Evolutionary conservation across 2,329 filamentous ascomycete genomes (phyloP).

Genomic region (Delphinella strobiligena): DNA sequence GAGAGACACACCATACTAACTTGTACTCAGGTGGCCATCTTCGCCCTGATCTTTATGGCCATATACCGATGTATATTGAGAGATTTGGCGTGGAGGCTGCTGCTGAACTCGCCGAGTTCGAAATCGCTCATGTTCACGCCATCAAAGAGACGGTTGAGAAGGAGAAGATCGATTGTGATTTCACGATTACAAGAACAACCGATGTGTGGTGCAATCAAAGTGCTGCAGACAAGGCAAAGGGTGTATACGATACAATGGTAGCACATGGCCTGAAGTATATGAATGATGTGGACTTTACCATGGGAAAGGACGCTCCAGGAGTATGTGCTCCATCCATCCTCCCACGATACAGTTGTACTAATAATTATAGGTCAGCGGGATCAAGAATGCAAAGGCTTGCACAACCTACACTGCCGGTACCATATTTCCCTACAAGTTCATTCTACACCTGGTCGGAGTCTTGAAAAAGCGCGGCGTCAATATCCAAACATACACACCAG

Average conservation of each 20-base stretch:
- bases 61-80: conserved; percentile 16
- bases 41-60: conserved; percentile 30
- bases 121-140: conserved; percentile 26
- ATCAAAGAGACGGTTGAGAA: conserved; percentile 28
- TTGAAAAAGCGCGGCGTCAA: conserved; percentile 44
- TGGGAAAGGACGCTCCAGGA: conserved; percentile 9
- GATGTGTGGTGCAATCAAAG: conserved; percentile 26
- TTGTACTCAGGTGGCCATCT: conserved; percentile 27
- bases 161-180: conserved; percentile 33
- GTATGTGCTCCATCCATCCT: conserved; percentile 1
- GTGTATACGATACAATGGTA: conserved; percentile 18
- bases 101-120: conserved; percentile 18
- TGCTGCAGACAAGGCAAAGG: conserved; percentile 21
- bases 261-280: conserved; percentile 16
- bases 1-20: background rate
- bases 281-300: conserved; percentile 15
- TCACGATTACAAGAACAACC: conserved; percentile 25
- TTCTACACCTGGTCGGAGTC: conserved; percentile 56
- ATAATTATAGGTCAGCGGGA: conserved; percentile 10
- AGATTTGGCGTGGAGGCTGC: conserved; percentile 21
- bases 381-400: conserved; percentile 25
- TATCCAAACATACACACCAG: conserved; percentile 61
- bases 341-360: background rate
- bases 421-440: conserved; percentile 69
- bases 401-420: conserved; percentile 44